Evolutionary conservation across 176 grass and related monocot species (phyloP).

Genomic region (Olyra latifolia): DNA sequence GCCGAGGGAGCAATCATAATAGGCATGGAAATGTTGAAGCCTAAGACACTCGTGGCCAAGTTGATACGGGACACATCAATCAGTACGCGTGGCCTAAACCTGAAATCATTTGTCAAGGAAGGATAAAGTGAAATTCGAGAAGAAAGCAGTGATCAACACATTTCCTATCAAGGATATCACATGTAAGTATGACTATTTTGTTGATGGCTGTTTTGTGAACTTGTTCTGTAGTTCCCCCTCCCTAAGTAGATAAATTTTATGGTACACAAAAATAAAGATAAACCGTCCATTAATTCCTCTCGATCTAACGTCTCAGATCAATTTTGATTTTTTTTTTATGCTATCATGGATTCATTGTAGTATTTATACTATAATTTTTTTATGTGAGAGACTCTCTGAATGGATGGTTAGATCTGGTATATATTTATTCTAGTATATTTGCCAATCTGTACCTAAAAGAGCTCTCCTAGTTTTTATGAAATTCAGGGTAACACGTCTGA

Average conservation of each 20-base stretch:
- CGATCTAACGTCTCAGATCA: too few species aligned
- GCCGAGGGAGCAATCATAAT: constrained; percentile 93
- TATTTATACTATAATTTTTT: too few species aligned
- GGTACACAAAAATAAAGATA: too few species aligned
- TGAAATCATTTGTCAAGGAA: constrained; percentile 38
- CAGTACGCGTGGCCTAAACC: constrained; percentile 78
- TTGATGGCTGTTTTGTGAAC: neutral
- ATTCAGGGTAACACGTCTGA: neutral
- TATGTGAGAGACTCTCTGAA: too few species aligned
- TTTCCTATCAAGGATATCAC: neutral
- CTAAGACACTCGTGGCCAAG: constrained; percentile 65
- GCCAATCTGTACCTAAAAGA: too few species aligned
- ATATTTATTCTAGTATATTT: too few species aligned
- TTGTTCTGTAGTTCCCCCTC: neutral
- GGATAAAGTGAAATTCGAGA: neutral
- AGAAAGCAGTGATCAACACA: neutral
- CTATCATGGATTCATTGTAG: too few species aligned
- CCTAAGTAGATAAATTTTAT: too few species aligned
- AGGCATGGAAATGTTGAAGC: constrained; percentile 90
- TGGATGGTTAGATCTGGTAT: too few species aligned
- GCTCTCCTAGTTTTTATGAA: neutral
- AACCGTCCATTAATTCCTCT: too few species aligned
- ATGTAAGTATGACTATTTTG: too few species aligned
- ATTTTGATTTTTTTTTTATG: too few species aligned
- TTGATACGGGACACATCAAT: constrained; percentile 79